Evolutionary conservation across 2,329 filamentous ascomycete species (phyloP), one percentile per base, ranked within the genome.

Genomic region (Apiospora hydei): DNA sequence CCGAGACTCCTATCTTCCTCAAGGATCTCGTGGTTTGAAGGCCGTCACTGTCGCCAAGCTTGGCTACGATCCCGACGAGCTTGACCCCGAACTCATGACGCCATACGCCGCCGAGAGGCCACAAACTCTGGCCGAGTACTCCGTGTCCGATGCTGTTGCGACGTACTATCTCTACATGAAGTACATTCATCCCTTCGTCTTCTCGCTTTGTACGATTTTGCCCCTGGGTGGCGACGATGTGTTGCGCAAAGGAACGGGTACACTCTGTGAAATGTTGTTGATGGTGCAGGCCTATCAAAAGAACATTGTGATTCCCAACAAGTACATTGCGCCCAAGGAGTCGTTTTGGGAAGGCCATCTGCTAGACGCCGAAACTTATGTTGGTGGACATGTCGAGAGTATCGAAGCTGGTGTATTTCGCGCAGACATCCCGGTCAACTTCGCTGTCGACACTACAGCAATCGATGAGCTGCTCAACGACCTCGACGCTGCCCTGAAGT

Each of bases 121-220:
- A 0, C 96, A 99, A 81, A 97, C 94, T 0, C 86, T 99, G 69
- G 96, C 96, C 11, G 96, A 99, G 79, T 99, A 99, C 84, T 99
- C 97, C 0, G 96, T 99, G 64, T 99, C 97, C 78, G 97, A 99
- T 87, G 97, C 97, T 13, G 96, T 99, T 69, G 96, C 96, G 30
- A 99, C 96, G 0, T 99, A 99, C 81, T 99, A 99, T 80, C 86
- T 99, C 74, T 99, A 99, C 88, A 99, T 99, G 97, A 99, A 99
- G 92, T 99, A 99, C 82, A 94, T 99, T n/a, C 96, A 99, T 81
- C 96, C 96, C 4, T 99, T 99, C 85, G 96, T 99, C 81, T 99
- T 99, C 87, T 98, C 97, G 1, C 86, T 99, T 0, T 99, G 96
- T 83, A 99, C 95, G 1, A 98, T 99, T 84, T 87, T 99, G 81